Evolutionary conservation across 2,329 filamentous ascomycete genomes (phyloP).

Genomic region (Setomelanomma holmii): DNA sequence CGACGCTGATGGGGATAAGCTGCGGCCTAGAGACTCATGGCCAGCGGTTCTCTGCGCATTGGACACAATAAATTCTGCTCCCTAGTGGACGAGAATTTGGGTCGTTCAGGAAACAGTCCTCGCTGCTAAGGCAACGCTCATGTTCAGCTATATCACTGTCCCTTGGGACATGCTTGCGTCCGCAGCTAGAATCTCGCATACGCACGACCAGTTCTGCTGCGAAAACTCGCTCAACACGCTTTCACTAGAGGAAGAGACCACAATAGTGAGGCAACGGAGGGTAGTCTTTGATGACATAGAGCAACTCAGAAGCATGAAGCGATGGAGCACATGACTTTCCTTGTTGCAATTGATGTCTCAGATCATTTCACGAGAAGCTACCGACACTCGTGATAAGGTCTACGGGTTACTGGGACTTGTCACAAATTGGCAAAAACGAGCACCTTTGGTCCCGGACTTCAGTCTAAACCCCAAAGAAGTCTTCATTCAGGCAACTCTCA

Average conservation of each 20-base stretch:
- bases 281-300: not conserved
- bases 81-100: conserved; percentile 20
- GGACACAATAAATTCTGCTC: not conserved
- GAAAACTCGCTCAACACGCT: not conserved
- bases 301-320: not conserved
- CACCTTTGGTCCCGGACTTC: conserved; percentile 6
- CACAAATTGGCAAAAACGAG: conserved; percentile 11
- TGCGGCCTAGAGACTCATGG: not conserved
- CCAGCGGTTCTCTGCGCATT: not conserved
- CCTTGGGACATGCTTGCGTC: conserved; percentile 16
- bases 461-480: not conserved
- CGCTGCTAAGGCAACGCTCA: conserved; percentile 13
- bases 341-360: conserved; percentile 1
- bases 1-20: not conserved
- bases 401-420: conserved; percentile 17
- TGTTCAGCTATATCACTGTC: conserved; percentile 8
- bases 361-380: conserved; percentile 5
- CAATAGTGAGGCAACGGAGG: not conserved
- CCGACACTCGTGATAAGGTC: conserved; percentile 16
- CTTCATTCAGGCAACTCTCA: not conserved
- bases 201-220: not conserved
- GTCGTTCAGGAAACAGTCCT: conserved; percentile 22
- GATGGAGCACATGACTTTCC: not conserved
- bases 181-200: not conserved
- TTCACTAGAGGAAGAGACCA: not conserved